Evolutionary conservation across 352 stramenopile species (phyloP), one percentile per base, ranked within the genome.

Genomic region (Aphanomyces astaci): DNA sequence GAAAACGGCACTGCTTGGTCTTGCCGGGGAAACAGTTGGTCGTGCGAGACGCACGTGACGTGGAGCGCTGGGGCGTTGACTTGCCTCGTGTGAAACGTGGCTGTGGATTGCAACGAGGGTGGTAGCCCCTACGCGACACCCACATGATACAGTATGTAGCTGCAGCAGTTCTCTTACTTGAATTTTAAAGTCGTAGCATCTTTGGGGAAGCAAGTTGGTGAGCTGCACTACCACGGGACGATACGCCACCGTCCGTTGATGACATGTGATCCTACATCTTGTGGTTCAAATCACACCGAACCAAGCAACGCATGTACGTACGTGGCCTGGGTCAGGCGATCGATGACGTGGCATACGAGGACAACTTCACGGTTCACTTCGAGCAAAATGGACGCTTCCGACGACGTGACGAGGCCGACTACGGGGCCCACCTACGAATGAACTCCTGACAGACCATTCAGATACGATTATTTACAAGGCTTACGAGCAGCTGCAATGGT

Each of bases 151-250:
- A n/a, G n/a, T n/a, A n/a, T n/a, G n/a, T n/a, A n/a, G n/a, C n/a
- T n/a, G n/a, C n/a, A n/a, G n/a, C n/a, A n/a, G n/a, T n/a, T n/a
- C n/a, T n/a, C 19, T 28, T 73, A 82, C 79, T 51, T 71, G 69
- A 46, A 83, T 75, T 2, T 53, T 63, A 4, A 87, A 45, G 48
- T 83, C 72, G 27, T 87, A 87, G 0, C 73, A 45, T 7, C 72
- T 66, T 28, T 77, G 75, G 28, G 78, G 68, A 24, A 49, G 62
- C 17, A 87, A 56, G 5, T 64, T 55, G 5, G 65, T 68, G 9
- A 86, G 56, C 11, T 15, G 32, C 39, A 84, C 78, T 19, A 80
- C 72, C 2, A 71, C 55, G 11, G 79, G 79, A 5, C 45, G 28
- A 36, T 59, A 33, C 13, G 51, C 7, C 7, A 40, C n/a, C 22